phyloP scores from a whole-genome alignment of 331 rosid species.

The Stylosanthes scabra region DNA sequence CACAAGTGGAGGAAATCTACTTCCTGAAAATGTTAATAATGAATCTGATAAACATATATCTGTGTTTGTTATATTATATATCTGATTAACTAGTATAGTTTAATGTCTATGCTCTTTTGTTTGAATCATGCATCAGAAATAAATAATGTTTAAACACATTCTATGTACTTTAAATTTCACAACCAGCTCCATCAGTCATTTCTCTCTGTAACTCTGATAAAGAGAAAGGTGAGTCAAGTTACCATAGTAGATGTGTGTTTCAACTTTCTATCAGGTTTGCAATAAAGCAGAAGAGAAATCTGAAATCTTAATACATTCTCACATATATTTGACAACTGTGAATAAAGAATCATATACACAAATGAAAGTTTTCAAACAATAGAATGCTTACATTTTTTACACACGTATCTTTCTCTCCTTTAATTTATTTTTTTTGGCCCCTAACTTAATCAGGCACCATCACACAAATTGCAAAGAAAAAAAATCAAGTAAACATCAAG shows the following conservation, averaged over 20 bases:
- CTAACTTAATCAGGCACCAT: constrained; percentile 41
- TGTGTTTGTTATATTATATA: constrained; percentile 2
- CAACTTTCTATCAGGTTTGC: not conserved
- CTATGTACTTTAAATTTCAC: too few species aligned
- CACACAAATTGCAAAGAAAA: constrained; percentile 41
- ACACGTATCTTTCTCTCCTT: constrained; percentile 7
- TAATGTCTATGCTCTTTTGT: constrained; percentile 13
- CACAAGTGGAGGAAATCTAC: constrained; percentile 79
- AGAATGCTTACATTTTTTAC: constrained; percentile 38
- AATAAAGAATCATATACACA: constrained; percentile 35
- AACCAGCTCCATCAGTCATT: not conserved
- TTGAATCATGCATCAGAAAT: constrained; percentile 25
- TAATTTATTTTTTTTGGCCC: not conserved
- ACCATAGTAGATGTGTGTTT: not conserved
- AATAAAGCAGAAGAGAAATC: constrained; percentile 25
- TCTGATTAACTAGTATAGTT: not conserved
- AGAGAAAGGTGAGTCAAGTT: not conserved
- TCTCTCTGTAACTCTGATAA: constrained; percentile 14
- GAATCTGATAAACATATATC: not conserved
- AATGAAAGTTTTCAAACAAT: constrained; percentile 45
- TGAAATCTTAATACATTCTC: constrained; percentile 36
- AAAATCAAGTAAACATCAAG: constrained; percentile 5
- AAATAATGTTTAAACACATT: not conserved
- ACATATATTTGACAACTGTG: constrained; percentile 29
- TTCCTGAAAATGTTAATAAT: constrained; percentile 50